Conservation (phyloP, 208 protist species). For the Acanthamoeba lenticulata region DNA sequence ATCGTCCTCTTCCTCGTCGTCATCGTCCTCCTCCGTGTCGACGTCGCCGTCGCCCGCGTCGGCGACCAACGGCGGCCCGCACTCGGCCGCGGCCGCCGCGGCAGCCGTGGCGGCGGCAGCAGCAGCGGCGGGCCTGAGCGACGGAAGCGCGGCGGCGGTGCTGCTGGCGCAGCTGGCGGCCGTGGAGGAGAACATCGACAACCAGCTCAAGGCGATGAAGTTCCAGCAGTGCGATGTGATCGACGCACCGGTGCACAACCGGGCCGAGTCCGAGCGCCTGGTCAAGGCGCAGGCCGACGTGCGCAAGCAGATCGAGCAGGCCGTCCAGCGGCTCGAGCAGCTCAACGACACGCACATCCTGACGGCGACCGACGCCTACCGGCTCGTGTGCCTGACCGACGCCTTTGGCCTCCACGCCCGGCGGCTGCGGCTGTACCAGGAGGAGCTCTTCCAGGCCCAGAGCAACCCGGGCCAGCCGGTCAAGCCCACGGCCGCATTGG, state of each 20-base stretch:
- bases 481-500: constrained; percentile 12
- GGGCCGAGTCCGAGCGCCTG: background rate
- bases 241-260: background rate
- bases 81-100: background rate
- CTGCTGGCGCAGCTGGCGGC: background rate
- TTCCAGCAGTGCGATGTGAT: constrained; percentile 30
- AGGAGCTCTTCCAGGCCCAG: constrained; percentile 31
- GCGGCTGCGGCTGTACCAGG: constrained; percentile 24
- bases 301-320: constrained; percentile 31
- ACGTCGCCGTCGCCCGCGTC: background rate
- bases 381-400: background rate
- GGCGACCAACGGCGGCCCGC: background rate
- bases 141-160: background rate
- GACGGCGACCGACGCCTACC: constrained; percentile 23
- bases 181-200: background rate
- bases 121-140: background rate
- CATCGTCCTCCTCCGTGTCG: background rate
- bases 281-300: constrained; percentile 31
- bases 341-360: constrained; percentile 57
- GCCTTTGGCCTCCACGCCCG: constrained; percentile 28
- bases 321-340: background rate
- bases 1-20: background rate
- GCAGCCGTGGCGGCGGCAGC: background rate
- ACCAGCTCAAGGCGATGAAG: constrained; percentile 54
- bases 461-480: background rate